phyloP scores from a whole-genome alignment of 2,329 filamentous ascomycete species.

The Fusarium secorum region DNA sequence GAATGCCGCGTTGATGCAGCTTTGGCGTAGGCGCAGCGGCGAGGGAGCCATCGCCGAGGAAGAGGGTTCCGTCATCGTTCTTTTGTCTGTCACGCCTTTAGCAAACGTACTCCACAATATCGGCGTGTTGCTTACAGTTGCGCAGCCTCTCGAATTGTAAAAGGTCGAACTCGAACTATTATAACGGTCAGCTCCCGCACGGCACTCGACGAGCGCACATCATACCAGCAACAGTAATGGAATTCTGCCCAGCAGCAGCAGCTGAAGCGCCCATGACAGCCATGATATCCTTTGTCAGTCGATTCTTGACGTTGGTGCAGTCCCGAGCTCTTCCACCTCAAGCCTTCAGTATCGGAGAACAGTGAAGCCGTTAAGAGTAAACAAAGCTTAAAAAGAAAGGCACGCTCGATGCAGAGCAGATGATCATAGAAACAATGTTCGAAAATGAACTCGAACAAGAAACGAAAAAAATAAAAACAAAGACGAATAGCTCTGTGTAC shows the following conservation, averaged over 20 bases:
- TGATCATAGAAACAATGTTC: constrained; percentile 37
- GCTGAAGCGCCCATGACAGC: constrained; percentile 35
- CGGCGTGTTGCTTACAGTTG: constrained; percentile 68
- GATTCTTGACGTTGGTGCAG: background rate
- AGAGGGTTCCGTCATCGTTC: constrained; percentile 84
- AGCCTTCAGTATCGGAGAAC: background rate
- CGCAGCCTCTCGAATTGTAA: constrained; percentile 90
- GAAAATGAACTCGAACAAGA: constrained; percentile 18
- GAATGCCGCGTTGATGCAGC: constrained; percentile 83
- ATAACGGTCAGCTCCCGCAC: constrained; percentile 40
- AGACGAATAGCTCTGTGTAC: constrained; percentile 42
- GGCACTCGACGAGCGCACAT: background rate
- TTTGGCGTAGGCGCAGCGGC: constrained; percentile 87
- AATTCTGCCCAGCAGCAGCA: constrained; percentile 54
- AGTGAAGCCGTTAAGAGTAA: constrained; percentile 27
- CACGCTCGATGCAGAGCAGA: constrained; percentile 16
- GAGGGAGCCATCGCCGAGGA: constrained; percentile 95
- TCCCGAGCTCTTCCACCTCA: constrained; percentile 4
- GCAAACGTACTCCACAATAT: background rate
- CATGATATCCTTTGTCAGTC: constrained; percentile 23
- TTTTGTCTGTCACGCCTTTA: constrained; percentile 57
- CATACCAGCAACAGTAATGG: constrained; percentile 67
- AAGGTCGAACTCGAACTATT: constrained; percentile 73
- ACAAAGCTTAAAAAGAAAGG: constrained; percentile 30
- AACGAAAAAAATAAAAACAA: background rate